Conservation (phyloP, 768 basidiomycete species). For the Hygrocybe punicea region DNA sequence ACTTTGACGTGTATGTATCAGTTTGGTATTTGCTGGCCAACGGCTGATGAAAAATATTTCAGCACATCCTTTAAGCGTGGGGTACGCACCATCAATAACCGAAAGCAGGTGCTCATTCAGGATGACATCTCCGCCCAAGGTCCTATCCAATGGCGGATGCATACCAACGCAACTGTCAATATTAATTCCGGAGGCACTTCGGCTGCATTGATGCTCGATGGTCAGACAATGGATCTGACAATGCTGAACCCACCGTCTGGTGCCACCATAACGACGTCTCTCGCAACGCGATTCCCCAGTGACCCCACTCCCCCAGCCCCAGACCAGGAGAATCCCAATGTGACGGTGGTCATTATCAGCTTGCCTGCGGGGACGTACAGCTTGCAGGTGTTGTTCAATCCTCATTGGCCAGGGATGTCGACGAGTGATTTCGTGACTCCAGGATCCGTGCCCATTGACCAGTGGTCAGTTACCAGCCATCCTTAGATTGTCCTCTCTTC, state of each 20-base stretch:
- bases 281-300: constrained; percentile 51
- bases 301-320: constrained; percentile 60
- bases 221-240: constrained; percentile 59
- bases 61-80: constrained; percentile 80
- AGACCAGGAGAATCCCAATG: constrained; percentile 75
- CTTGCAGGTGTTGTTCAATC: constrained; percentile 85
- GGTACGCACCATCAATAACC: constrained; percentile 73
- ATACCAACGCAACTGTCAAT: constrained; percentile 86
- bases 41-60: constrained; percentile 15
- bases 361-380: constrained; percentile 68
- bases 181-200: constrained; percentile 48
- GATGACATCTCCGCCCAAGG: constrained; percentile 74
- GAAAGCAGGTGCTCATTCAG: constrained; percentile 87
- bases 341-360: constrained; percentile 74
- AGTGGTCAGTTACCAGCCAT: constrained; percentile 81
- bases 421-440: constrained; percentile 63
- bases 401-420: constrained; percentile 80
- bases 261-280: constrained; percentile 55
- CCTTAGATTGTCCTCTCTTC: constrained; percentile 23
- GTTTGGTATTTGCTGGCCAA: background rate
- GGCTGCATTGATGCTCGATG: constrained; percentile 73
- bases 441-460: constrained; percentile 59
- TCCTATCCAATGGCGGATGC: constrained; percentile 83
- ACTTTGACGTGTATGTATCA: constrained; percentile 61
- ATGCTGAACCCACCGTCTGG: constrained; percentile 69